Percentiles rank a stretch among this genome's conserved stretches.
These are phyloP conservation scores for Geranium brycei DNA, from an alignment of 345 rosid species.

Conservation along the genomic window DNA sequence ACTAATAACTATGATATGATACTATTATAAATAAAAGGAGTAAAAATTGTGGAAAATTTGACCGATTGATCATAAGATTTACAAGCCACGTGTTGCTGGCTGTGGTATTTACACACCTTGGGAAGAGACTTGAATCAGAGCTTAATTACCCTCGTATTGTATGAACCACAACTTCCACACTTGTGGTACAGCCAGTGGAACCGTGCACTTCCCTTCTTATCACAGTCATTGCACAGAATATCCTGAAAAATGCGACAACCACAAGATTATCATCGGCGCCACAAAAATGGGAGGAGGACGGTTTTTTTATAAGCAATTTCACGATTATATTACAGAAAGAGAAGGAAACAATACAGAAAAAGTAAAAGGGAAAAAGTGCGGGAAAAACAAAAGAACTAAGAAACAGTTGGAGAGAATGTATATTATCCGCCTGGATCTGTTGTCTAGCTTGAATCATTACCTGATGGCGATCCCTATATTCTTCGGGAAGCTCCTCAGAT, in stretches of 20 bases:
- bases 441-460: conserved; percentile 13
- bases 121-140: not conserved
- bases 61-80: not conserved
- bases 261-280: not conserved
- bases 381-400: too few relatives aligned
- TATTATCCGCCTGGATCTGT: not conserved
- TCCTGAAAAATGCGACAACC: conserved; percentile 27
- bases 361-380: too few relatives aligned
- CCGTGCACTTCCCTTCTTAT: conserved; percentile 44
- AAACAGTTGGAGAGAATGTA: too few relatives aligned
- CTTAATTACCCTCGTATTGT: conserved; percentile 37
- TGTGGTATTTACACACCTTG: not conserved
- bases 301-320: too few relatives aligned
- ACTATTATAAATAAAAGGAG: not conserved
- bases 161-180: conserved; percentile 51
- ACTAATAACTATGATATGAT: too few relatives aligned
- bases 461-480: conserved; percentile 62
- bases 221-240: conserved; percentile 63
- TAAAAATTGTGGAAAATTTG: not conserved
- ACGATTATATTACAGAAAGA: too few relatives aligned
- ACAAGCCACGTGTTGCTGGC: not conserved
- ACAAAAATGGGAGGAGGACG: too few relatives aligned
- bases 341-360: too few relatives aligned
- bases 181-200: conserved; percentile 79
- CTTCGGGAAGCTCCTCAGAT: conserved; percentile 84